A percentile compares a stretch with the other conserved stretches of the same genome.
Evolutionary conservation across 1,284 basidiomycete species (phyloP).

Genomic region (Retiboletus flavoniger): DNA sequence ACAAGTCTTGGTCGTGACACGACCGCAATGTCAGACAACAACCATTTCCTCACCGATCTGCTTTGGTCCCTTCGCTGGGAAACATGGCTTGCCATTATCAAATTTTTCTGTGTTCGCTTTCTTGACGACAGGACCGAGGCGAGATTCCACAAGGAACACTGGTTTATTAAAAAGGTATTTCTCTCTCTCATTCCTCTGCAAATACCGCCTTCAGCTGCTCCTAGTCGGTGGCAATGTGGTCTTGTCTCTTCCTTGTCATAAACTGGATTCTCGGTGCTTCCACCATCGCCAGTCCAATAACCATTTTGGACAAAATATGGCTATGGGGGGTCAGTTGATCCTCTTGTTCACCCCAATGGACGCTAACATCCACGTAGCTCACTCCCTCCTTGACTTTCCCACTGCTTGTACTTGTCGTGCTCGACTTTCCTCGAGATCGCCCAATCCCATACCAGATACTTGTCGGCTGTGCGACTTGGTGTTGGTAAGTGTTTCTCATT

Average conservation of each 20-base stretch:
- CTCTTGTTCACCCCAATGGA: conserved; percentile 28
- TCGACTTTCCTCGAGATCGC: conserved; percentile 67
- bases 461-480: conserved; percentile 55
- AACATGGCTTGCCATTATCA: conserved; percentile 39
- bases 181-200: neutral
- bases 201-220: neutral
- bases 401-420: conserved; percentile 56
- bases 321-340: conserved; percentile 53
- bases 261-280: conserved; percentile 68
- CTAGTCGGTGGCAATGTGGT: conserved; percentile 60
- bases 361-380: conserved; percentile 41
- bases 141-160: conserved; percentile 54
- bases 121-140: conserved; percentile 57
- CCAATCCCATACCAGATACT: conserved; percentile 59
- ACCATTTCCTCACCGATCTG: conserved; percentile 29
- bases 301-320: conserved; percentile 56
- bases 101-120: conserved; percentile 60
- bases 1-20: conserved; percentile 38
- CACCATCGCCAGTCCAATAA: conserved; percentile 49
- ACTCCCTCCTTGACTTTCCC: conserved; percentile 43
- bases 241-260: conserved; percentile 61
- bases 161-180: conserved; percentile 49
- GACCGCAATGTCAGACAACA: conserved; percentile 29
- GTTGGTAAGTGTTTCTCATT: conserved; percentile 43
- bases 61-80: conserved; percentile 42